Evolutionary conservation across 805 yeast species (phyloP).

Genomic region (Tetrapisispora iriomotensis): DNA sequence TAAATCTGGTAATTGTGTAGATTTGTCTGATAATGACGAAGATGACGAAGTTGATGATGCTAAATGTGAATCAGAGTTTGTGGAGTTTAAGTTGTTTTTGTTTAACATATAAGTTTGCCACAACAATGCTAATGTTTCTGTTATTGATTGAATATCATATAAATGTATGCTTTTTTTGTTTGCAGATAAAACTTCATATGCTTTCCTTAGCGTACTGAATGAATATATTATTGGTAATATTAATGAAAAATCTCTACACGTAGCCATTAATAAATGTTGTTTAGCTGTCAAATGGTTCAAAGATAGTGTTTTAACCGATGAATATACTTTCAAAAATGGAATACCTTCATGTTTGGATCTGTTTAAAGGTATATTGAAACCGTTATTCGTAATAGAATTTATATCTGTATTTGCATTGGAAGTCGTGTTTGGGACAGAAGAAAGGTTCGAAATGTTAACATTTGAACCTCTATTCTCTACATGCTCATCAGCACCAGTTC

Average conservation of each 20-base stretch:
- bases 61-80: not conserved
- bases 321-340: conserved; percentile 13
- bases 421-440: not conserved
- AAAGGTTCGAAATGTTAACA: not conserved
- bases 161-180: conserved; percentile 13
- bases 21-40: conserved; percentile 4
- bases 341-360: not conserved
- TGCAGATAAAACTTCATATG: conserved; percentile 15
- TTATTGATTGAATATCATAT: conserved; percentile 18
- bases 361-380: not conserved
- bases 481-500: not conserved
- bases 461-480: not conserved
- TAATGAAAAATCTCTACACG: conserved; percentile 71
- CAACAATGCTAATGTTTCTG: conserved; percentile 13
- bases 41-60: conserved; percentile 10
- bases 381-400: too few species aligned
- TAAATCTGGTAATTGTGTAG: not conserved
- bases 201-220: conserved; percentile 32
- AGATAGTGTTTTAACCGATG: conserved; percentile 48
- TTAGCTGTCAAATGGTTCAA: conserved; percentile 61
- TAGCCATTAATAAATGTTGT: conserved; percentile 65
- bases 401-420: too few species aligned
- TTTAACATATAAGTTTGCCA: conserved; percentile 17
- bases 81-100: conserved; percentile 15
- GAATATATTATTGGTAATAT: conserved; percentile 55